A percentile compares a stretch with the other conserved stretches of the same genome.
Conservation (phyloP, 1,284 basidiomycete species). For the Ustilago tritici region DNA sequence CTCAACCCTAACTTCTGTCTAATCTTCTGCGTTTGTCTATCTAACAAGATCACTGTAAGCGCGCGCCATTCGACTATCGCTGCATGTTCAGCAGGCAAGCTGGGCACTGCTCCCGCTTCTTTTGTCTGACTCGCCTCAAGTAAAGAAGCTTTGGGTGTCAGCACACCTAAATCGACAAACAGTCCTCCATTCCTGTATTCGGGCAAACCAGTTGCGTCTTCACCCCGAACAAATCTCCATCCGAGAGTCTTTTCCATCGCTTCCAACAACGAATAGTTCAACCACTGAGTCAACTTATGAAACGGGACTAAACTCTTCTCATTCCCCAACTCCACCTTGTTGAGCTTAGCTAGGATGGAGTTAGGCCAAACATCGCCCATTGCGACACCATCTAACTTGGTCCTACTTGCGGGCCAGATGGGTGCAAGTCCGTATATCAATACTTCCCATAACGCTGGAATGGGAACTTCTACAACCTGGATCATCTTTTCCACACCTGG, state of each 20-base stretch:
- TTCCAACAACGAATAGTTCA: slow-evolving; percentile 60
- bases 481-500: slow-evolving; percentile 68
- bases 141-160: slow-evolving; percentile 39
- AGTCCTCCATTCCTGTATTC: slow-evolving; percentile 74
- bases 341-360: slow-evolving; percentile 23
- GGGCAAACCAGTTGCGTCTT: slow-evolving; percentile 76
- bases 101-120: slow-evolving; percentile 1
- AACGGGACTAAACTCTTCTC: slow-evolving; percentile 80
- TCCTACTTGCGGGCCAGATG: slow-evolving; percentile 86
- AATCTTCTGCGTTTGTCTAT: slow-evolving; percentile 46
- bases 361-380: slow-evolving; percentile 90
- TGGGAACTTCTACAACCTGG: slow-evolving; percentile 21
- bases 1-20: slow-evolving; percentile 30
- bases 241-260: slow-evolving; percentile 72
- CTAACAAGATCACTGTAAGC: slow-evolving; percentile 87
- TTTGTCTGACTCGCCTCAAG: slow-evolving; percentile 73
- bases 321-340: not conserved
- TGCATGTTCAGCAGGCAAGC: slow-evolving; percentile 80
- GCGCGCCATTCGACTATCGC: slow-evolving; percentile 96
- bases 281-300: slow-evolving; percentile 92
- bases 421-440: slow-evolving; percentile 84
- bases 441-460: slow-evolving; percentile 78
- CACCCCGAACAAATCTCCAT: slow-evolving; percentile 81
- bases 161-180: slow-evolving; percentile 80
- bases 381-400: slow-evolving; percentile 76